Conservation (phyloP, 2,329 filamentous ascomycete genomes). For the Botrytis hyacinthi region DNA sequence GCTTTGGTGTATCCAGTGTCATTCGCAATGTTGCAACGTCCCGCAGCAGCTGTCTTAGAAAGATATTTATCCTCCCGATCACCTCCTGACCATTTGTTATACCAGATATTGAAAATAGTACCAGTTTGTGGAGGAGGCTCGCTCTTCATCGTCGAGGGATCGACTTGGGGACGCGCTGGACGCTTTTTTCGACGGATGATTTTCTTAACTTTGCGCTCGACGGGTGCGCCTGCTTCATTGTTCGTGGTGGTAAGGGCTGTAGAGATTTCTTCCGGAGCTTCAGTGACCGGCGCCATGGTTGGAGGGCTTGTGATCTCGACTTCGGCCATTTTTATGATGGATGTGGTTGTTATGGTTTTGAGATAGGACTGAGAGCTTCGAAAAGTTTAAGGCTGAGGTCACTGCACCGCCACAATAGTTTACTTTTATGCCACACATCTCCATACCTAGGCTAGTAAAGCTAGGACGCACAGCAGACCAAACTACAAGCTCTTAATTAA, state of each 20-base stretch:
- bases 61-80: slow-evolving; percentile 91
- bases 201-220: slow-evolving; percentile 70
- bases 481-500: too few species aligned
- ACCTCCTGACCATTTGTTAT: slow-evolving; percentile 97
- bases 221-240: slow-evolving; percentile 32
- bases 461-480: background rate
- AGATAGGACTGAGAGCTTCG: background rate
- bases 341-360: slow-evolving; percentile 18
- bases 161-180: slow-evolving; percentile 87
- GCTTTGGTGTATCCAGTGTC: slow-evolving; percentile 79
- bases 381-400: slow-evolving; percentile 23
- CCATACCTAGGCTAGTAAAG: background rate
- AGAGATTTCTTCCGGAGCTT: slow-evolving; percentile 25
- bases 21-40: slow-evolving; percentile 80
- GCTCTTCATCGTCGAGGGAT: slow-evolving; percentile 75
- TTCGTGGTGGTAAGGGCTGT: slow-evolving; percentile 34
- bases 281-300: slow-evolving; percentile 26
- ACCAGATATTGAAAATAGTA: slow-evolving; percentile 97
- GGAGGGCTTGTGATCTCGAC: slow-evolving; percentile 32
- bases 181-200: slow-evolving; percentile 88
- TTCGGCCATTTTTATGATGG: slow-evolving; percentile 31
- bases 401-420: slow-evolving; percentile 6
- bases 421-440: slow-evolving; percentile 2
- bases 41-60: slow-evolving; percentile 76
- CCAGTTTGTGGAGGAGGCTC: slow-evolving; percentile 90